Conservation (phyloP, 441 rosid species). For the Hypseocharis bilobata region DNA sequence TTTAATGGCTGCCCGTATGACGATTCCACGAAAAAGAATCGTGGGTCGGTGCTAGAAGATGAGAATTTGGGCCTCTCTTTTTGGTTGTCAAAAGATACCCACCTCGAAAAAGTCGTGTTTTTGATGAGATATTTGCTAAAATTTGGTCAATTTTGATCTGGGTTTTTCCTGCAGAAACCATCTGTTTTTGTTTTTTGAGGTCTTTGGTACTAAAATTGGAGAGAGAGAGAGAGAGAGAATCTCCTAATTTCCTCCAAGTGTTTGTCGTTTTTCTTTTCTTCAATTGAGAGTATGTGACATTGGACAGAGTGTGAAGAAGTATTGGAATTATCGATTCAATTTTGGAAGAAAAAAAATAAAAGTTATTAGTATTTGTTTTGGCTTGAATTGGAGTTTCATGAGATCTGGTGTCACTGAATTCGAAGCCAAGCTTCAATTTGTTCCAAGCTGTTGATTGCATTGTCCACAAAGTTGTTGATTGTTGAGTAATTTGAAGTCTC, state of each 20-base stretch:
- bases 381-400: no score
- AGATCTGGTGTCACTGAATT: no score
- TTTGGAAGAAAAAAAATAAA: no score
- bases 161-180: background rate
- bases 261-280: no score
- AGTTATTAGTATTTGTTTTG: no score
- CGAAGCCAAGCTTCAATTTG: slow-evolving; percentile 5
- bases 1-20: slow-evolving; percentile 29
- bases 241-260: no score
- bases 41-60: slow-evolving; percentile 38
- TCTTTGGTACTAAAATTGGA: no score
- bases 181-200: no score
- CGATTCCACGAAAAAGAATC: slow-evolving; percentile 24
- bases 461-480: slow-evolving; percentile 10
- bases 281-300: no score
- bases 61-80: slow-evolving; percentile 17
- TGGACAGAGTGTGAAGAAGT: no score
- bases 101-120: slow-evolving; percentile 4
- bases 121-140: background rate
- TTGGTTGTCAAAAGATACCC: slow-evolving; percentile 41
- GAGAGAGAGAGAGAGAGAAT: no score
- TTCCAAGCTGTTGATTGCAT: slow-evolving; percentile 9
- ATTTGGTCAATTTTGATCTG: background rate
- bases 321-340: background rate
- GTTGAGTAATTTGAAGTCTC: slow-evolving; percentile 9